Evolutionary conservation across 305 asterid genomes (phyloP), one percentile per base, ranked within the genome.

Genomic region (Lippia alba): DNA sequence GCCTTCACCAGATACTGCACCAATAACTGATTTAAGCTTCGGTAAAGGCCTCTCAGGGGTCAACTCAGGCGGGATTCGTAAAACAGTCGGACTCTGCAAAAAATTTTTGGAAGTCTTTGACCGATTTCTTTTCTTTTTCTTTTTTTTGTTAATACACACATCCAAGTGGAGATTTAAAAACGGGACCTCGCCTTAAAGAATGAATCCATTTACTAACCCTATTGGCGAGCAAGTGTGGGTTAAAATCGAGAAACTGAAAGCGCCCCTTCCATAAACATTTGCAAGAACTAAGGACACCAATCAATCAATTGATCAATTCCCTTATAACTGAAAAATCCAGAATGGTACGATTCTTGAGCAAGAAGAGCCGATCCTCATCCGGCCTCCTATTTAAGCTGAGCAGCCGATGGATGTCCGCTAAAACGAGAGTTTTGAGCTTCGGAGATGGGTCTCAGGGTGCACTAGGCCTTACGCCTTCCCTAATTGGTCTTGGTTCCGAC

Each of bases 361-460:
- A 19, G 56, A 15, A 19, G 11, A 64, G 15, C 55, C 67, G 61
- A 54, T 60, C 59, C 65, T 24, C 16, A 30, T 7, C 71, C 74
- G 75, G 71, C 62, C 72, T 58, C 44, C 24, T 62, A 32, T 51
- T 60, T 83, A 77, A 86, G 69, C 71, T 70, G 76, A 63, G 53
- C 79, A 82, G 91, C 83, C 86, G 96, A 62, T 86, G 87, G 84
- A 72, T 87, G 78, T 80, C 87, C 72, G 48, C 75, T 66, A 73
- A 74, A 67, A 66, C 87, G 36, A 79, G 87, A 8, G 96, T 89
- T 20, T 62, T 89, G 91, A 86, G 96, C 94, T 93, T 91, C 79
- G 97, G 98, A 6, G 98, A 93, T 61, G 96, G 91, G 18, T 80
- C 96, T 69, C 96, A 89, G 15, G 91, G 97, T 12, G 95, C 93